Base-by-base conservation (phyloP, 257 asterid genomes). In the Paraleonurus japonicus region DNA sequence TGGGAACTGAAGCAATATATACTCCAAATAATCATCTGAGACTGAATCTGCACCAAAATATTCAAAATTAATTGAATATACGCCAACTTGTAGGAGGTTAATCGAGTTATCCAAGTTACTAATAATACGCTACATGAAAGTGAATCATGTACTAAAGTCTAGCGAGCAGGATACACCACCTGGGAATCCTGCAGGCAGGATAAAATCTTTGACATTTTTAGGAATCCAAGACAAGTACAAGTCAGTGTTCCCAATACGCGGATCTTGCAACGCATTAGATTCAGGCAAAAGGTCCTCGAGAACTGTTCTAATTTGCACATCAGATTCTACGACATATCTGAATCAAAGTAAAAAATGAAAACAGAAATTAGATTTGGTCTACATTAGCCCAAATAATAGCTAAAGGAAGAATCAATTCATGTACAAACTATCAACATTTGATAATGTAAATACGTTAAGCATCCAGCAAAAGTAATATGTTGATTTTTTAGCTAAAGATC, bases 1-100 rank as follows among this genome's bases (percentile, higher is more conserved):
- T 47, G 99, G 99, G 77, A 91, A 89, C 86, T 89, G 96, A 73
- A 88, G 91, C 88, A 91, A 79, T 81, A 94, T 89, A 84, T 91
- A 91, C 48, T 85, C 93, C 90, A 94, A 87, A 84, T 94, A 94
- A 83, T 94, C 99, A 67, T 89, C 95, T 30, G 99, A 89, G 65
- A 94, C 96, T 57, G 96, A 87, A 65, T 84, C 99, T 94, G 91
- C 85, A 85, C 20, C 16, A 45, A n/a, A 57, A 62, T 30, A 51
- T 28, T 11, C 27, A 22, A 72, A 61, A 24, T 13, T 58, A 37
- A 63, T 70, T 61, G 41, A 74, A 47, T 17, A 4, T 65, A 54
- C 10, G 48, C 27, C 65, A 59, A 26, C 15, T 39, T 20, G 26
- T 13, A 26, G 24, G 20, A 23, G 10, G 3, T 45, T 45, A 45